These are phyloP conservation scores for Boletellus deceptivus DNA, from an alignment of 1,284 basidiomycete genomes.

Conservation along the genomic window DNA sequence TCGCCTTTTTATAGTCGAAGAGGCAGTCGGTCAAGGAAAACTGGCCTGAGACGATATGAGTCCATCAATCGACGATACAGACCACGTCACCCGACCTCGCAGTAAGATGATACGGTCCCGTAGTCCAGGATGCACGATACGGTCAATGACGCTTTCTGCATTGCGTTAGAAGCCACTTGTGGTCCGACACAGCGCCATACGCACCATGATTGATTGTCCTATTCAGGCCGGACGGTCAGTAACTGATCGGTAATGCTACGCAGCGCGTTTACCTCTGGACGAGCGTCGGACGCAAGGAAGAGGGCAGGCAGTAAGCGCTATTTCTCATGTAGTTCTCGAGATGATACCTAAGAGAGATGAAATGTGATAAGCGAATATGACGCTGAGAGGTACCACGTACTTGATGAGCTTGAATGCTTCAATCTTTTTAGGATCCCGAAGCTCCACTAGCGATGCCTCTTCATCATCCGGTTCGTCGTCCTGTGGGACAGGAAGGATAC, in stretches of 20 bases:
- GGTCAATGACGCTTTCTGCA: conserved; percentile 84
- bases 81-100: conserved; percentile 51
- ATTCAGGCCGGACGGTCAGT: conserved; percentile 14
- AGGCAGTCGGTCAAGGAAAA: conserved; percentile 77
- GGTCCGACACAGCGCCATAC: conserved; percentile 26
- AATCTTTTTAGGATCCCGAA: conserved; percentile 59
- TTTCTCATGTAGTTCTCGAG: conserved; percentile 83
- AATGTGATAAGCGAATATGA: conserved; percentile 1
- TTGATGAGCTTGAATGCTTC: conserved; percentile 83
- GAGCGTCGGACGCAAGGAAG: conserved; percentile 80
- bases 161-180: conserved; percentile 9
- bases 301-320: conserved; percentile 81
- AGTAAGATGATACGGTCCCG: conserved; percentile 87
- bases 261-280: conserved; percentile 63
- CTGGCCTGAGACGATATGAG: conserved; percentile 55
- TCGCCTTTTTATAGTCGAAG: conserved; percentile 62
- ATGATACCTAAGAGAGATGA: conserved; percentile 59
- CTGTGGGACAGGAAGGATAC: conserved; percentile 25
- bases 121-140: conserved; percentile 81
- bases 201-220: conserved; percentile 84
- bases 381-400: conserved; percentile 38
- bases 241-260: neutral
- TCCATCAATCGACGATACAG: conserved; percentile 19
- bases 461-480: conserved; percentile 28
- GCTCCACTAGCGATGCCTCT: conserved; percentile 24